Conservation (phyloP, 148 eudicot genomes). For the Persicaria maculosa region DNA sequence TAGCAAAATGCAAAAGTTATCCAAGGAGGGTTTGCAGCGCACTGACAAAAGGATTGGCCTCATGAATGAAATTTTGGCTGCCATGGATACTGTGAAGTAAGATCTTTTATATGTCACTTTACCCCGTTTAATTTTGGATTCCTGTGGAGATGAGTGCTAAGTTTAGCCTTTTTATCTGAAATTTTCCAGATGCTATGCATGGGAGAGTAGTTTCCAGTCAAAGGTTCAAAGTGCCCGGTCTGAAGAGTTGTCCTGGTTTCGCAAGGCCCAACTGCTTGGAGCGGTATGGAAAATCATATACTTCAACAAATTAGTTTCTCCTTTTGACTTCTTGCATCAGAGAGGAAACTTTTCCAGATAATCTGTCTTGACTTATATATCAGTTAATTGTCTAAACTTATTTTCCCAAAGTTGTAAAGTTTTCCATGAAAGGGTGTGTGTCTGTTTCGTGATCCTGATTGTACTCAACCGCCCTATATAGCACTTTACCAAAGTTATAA, state of each 20-base stretch:
- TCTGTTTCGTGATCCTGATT: neutral
- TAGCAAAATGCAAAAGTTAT: constrained; percentile 67
- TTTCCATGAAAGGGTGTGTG: neutral
- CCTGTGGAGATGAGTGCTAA: neutral
- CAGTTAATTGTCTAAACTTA: neutral
- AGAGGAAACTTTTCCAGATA: neutral
- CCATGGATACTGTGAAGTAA: constrained; percentile 98
- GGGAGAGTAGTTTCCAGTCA: constrained; percentile 86
- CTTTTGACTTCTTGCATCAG: neutral
- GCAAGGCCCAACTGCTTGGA: constrained; percentile 71
- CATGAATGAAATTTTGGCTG: constrained; percentile 93
- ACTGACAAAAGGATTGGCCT: constrained; percentile 96
- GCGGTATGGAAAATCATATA: constrained; percentile 49
- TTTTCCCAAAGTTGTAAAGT: neutral
- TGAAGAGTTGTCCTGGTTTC: constrained; percentile 90
- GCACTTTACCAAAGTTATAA: neutral
- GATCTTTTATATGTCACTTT: constrained; percentile 11
- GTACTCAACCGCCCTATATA: no score
- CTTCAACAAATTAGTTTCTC: neutral
- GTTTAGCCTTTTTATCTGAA: constrained; percentile 7
- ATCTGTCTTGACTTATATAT: neutral
- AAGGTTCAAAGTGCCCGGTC: constrained; percentile 71
- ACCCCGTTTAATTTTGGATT: neutral
- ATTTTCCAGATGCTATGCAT: constrained; percentile 82
- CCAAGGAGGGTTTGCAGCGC: constrained; percentile 72